Conservation (phyloP, 2,329 filamentous ascomycete genomes). For the Trichoderma sp. region DNA sequence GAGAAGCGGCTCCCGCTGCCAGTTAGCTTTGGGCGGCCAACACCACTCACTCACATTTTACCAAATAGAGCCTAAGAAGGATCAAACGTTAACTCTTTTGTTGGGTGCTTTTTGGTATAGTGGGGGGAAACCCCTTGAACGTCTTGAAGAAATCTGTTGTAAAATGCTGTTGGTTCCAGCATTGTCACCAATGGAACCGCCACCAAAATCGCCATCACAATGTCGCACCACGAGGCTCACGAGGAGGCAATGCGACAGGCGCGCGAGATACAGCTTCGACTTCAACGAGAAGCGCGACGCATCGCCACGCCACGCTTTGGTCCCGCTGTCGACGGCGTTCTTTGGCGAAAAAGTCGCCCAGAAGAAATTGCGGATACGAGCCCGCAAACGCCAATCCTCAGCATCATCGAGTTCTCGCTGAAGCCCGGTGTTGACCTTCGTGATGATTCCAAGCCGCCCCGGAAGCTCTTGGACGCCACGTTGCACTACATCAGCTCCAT, state of each 20-base stretch:
- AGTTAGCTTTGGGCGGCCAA: too few relatives aligned
- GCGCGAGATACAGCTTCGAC: not conserved
- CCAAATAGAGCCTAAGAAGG: not conserved
- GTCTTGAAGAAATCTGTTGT: not conserved
- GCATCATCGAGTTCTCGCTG: not conserved
- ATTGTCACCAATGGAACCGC: not conserved
- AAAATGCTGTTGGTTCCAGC: not conserved
- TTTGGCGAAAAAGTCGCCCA: not conserved
- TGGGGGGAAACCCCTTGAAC: not conserved
- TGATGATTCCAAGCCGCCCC: not conserved
- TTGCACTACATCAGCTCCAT: not conserved
- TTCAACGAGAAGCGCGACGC: not conserved
- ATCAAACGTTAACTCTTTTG: not conserved
- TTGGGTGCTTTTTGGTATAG: not conserved
- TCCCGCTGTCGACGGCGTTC: not conserved
- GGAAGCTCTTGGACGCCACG: not conserved
- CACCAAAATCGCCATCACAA: not conserved
- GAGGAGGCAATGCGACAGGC: not conserved
- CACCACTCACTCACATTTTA: not conserved
- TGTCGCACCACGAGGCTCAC: not conserved
- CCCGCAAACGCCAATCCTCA: not conserved
- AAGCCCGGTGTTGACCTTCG: not conserved
- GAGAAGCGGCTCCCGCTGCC: not conserved
- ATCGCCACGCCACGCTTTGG: not conserved
- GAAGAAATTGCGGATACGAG: not conserved